A percentile compares a stretch with the other conserved stretches of the same genome.
Conservation (phyloP, 768 basidiomycete species). For the Phylloporus arenicola region DNA sequence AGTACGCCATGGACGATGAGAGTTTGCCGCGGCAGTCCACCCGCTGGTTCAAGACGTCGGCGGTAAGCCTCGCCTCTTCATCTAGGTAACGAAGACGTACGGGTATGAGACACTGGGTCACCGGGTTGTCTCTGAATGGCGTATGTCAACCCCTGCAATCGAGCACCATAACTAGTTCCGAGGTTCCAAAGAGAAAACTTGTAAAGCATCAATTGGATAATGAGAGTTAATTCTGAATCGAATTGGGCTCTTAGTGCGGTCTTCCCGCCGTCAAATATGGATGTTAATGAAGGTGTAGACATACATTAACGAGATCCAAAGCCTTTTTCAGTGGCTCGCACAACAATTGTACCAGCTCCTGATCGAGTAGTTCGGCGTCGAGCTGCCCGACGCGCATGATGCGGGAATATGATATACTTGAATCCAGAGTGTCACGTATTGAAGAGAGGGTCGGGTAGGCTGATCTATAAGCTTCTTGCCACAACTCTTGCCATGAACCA, state of each 20-base stretch:
- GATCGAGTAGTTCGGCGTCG: constrained; percentile 86
- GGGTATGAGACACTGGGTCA: constrained; percentile 11
- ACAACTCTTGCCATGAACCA: constrained; percentile 28
- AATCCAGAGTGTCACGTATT: constrained; percentile 39
- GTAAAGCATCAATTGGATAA: constrained; percentile 70
- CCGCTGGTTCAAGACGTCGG: constrained; percentile 38
- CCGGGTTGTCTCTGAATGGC: constrained; percentile 15
- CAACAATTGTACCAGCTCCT: constrained; percentile 76
- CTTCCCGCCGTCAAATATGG: constrained; percentile 34
- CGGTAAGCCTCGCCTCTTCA: neutral
- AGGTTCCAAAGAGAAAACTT: constrained; percentile 79
- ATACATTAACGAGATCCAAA: constrained; percentile 60
- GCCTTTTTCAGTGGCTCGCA: constrained; percentile 78
- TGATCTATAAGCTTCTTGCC: constrained; percentile 62
- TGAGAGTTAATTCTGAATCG: constrained; percentile 67
- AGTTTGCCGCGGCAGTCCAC: constrained; percentile 56
- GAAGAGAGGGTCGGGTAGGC: constrained; percentile 51
- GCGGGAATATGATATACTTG: constrained; percentile 36
- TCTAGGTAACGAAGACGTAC: constrained; percentile 14
- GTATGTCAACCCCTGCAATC: constrained; percentile 74
- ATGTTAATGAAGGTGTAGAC: constrained; percentile 20
- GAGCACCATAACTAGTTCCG: constrained; percentile 79
- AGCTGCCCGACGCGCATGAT: constrained; percentile 82
- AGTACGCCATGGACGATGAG: constrained; percentile 65
- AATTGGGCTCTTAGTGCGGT: constrained; percentile 53